Evolutionary conservation across 306 rosid genomes (phyloP), one percentile per base, ranked within the genome.

Genomic region (Senna tora): DNA sequence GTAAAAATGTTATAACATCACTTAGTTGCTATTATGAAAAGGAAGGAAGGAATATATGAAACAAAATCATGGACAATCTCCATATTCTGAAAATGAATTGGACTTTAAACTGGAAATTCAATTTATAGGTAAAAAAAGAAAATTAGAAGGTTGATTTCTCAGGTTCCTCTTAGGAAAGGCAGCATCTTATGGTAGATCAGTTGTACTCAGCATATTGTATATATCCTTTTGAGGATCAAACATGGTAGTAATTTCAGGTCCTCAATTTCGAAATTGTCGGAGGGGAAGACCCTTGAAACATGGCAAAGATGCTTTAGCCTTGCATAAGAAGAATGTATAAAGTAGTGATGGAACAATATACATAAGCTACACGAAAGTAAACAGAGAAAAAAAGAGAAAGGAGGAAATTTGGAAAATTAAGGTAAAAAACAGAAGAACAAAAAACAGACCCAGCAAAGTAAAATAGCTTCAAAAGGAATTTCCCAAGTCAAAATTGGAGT

Each of bases 221-320:
- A 89, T 87, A 46, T 90, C 96, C 84, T 88, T 93, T 59, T 87
- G 73, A 69, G 91, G 89, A 77, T 93, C 89, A 34, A 91, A 82
- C 64, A 84, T 89, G 47, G 83, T 69, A 58, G 81, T 74, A 71
- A 93, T 80, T 73, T 87, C 97, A 66, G 97, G 98, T 21, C 94
- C 98, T 97, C 97, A 93, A 68, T 49, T 80, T 84, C 96, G 97
- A 79, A 93, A 91, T 82, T 93, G 93, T 30, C 72, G 86, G 39
- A 93, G 97, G 71, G 98, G 97, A 33, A 93, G 88, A 81, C 89
- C 92, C 59, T 87, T 74, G 75, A 93, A 93, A 65, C 89, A 90
- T 57, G 90, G 89, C 88, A 93, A 81, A 84, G 91, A 86, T 70
- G 97, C 98, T 81, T 74, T 82, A 17, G 74, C 84, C 86, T 97